Evolutionary conservation across 768 basidiomycete genomes (phyloP).

Genomic region (Tubosaeta sp.): DNA sequence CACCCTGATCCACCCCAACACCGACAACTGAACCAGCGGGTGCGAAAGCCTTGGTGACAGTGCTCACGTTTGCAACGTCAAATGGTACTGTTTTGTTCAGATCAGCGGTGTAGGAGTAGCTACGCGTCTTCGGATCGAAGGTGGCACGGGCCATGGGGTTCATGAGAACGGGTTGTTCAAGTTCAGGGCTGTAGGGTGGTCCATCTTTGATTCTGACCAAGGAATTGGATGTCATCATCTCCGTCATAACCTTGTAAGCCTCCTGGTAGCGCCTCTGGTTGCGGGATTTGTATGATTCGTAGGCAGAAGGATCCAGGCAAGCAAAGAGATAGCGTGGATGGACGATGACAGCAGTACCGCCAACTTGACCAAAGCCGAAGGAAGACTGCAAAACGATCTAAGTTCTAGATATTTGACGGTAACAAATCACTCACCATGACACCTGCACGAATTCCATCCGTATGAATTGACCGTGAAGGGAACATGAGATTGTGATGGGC

Average conservation of each 20-base stretch:
- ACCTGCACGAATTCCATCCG: constrained; percentile 86
- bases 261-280: constrained; percentile 63
- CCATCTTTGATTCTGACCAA: constrained; percentile 93
- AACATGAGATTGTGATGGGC: constrained; percentile 90
- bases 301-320: constrained; percentile 70
- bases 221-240: constrained; percentile 92
- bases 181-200: constrained; percentile 82
- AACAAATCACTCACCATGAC: constrained; percentile 60
- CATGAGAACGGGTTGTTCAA: constrained; percentile 82
- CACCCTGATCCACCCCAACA: constrained; percentile 88
- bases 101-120: constrained; percentile 73
- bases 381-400: constrained; percentile 54
- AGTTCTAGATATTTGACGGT: not conserved
- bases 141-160: constrained; percentile 90
- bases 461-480: constrained; percentile 95
- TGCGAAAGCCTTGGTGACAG: constrained; percentile 44
- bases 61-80: constrained; percentile 65
- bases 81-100: constrained; percentile 48
- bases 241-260: constrained; percentile 88
- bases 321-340: constrained; percentile 92
- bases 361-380: constrained; percentile 98
- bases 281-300: constrained; percentile 69
- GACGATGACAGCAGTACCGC: constrained; percentile 82
- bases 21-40: constrained; percentile 53
- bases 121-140: constrained; percentile 79